Percentiles rank a stretch among this genome's conserved stretches.
Conservation (phyloP, 1,284 basidiomycete species). For the Heliocybe sulcata region DNA sequence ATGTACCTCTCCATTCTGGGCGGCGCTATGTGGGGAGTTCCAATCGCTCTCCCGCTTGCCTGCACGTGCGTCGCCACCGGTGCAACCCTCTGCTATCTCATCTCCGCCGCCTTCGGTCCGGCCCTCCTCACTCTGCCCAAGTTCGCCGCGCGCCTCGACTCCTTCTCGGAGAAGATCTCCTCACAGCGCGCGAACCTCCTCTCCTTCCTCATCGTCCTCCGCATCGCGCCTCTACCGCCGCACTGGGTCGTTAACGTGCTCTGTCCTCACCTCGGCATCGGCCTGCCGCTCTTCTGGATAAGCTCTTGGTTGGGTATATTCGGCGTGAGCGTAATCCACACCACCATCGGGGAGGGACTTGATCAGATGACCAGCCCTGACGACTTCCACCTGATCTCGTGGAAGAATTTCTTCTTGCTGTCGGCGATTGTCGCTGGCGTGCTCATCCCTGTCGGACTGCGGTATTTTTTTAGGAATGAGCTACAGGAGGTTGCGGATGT, state of each 20-base stretch:
- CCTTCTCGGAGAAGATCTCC: slow-evolving; percentile 71
- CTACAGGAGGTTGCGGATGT: slow-evolving; percentile 38
- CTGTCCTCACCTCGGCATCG: slow-evolving; percentile 90
- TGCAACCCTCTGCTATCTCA: slow-evolving; percentile 88
- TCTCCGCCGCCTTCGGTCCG: slow-evolving; percentile 86
- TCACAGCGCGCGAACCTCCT: slow-evolving; percentile 75
- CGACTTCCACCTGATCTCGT: slow-evolving; percentile 90
- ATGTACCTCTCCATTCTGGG: slow-evolving; percentile 98
- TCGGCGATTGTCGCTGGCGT: slow-evolving; percentile 84
- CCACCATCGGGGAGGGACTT: slow-evolving; percentile 88
- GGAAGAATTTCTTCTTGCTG: slow-evolving; percentile 79
- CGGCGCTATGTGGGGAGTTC: slow-evolving; percentile 94
- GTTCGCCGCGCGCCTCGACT: slow-evolving; percentile 76
- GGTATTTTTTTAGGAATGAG: slow-evolving; percentile 62
- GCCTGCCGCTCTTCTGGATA: slow-evolving; percentile 81
- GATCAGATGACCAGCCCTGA: slow-evolving; percentile 92
- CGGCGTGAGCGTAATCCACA: slow-evolving; percentile 91
- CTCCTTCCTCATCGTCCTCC: slow-evolving; percentile 86
- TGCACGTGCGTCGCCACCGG: slow-evolving; percentile 91
- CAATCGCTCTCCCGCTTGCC: slow-evolving; percentile 82
- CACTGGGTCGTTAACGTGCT: slow-evolving; percentile 96
- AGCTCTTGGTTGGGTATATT: slow-evolving; percentile 89
- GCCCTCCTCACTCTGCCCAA: slow-evolving; percentile 81
- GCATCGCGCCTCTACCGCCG: slow-evolving; percentile 92
- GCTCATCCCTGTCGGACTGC: slow-evolving; percentile 84